These are phyloP conservation scores for Colletotrichum musicola DNA, from an alignment of 2,329 filamentous ascomycete species.

Conservation along the genomic window DNA sequence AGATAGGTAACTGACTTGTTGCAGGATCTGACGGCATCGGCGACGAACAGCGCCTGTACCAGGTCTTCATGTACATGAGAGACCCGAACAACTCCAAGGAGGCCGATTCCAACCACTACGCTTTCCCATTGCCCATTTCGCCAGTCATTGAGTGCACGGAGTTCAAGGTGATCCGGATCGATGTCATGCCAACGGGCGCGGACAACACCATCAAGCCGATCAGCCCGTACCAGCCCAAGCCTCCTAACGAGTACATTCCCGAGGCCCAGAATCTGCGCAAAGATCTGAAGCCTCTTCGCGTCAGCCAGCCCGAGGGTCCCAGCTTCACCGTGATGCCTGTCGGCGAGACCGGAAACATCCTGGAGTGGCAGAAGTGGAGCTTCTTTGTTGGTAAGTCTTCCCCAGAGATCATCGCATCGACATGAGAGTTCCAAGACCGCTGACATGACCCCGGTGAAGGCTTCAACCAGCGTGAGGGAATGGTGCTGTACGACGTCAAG, in stretches of 20 bases:
- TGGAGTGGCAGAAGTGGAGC: constrained; percentile 57
- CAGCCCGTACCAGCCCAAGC: constrained; percentile 67
- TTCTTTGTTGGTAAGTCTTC: constrained; percentile 61
- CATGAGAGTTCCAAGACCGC: neutral
- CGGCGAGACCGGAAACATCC: constrained; percentile 16
- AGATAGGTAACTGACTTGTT: neutral
- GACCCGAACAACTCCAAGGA: constrained; percentile 71
- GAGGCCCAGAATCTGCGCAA: constrained; percentile 69
- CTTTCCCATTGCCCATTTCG: constrained; percentile 75
- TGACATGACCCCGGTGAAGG: constrained; percentile 43
- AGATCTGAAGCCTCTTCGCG: constrained; percentile 72
- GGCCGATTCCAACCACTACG: constrained; percentile 77
- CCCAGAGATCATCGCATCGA: neutral
- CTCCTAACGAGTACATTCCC: constrained; percentile 73
- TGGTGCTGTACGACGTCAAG: constrained; percentile 69
- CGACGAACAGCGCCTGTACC: constrained; percentile 33
- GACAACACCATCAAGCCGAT: constrained; percentile 69
- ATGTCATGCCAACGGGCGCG: constrained; percentile 75
- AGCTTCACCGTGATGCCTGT: constrained; percentile 58
- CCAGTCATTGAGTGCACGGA: constrained; percentile 74
- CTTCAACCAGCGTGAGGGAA: constrained; percentile 71
- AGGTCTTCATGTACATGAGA: constrained; percentile 55
- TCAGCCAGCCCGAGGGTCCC: constrained; percentile 71
- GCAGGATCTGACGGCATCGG: constrained; percentile 32
- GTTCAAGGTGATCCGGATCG: constrained; percentile 76